phyloP scores from a whole-genome alignment of 148 eudicot species.

The Beta vulgaris region DNA sequence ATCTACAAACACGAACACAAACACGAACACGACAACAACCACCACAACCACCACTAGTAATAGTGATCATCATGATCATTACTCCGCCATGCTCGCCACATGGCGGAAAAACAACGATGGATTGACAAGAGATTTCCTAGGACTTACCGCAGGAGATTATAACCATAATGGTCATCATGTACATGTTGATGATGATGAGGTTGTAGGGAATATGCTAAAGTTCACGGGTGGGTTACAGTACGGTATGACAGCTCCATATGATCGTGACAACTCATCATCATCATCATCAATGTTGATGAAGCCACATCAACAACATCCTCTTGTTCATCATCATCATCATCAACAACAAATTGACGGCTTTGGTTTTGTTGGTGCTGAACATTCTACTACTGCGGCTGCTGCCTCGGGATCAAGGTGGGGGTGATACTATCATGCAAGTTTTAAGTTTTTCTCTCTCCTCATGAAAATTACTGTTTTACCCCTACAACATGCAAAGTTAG shows the following conservation, averaged over 20 bases:
- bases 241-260: constrained; percentile 31
- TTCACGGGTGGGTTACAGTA: constrained; percentile 47
- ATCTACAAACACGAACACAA: not conserved
- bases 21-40: not conserved
- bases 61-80: not conserved
- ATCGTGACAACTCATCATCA: constrained; percentile 39
- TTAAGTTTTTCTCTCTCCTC: not conserved
- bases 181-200: constrained; percentile 28
- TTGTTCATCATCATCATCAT: constrained; percentile 10
- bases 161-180: too few species aligned
- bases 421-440: not conserved
- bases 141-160: constrained; percentile 40
- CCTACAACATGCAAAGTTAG: constrained; percentile 18
- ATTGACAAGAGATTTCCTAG: constrained; percentile 76
- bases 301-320: constrained; percentile 23
- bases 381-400: constrained; percentile 16
- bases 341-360: constrained; percentile 31
- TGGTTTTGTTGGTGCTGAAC: constrained; percentile 23
- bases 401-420: constrained; percentile 30
- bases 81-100: constrained; percentile 27
- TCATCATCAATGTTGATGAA: constrained; percentile 26
- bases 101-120: constrained; percentile 52
- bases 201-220: constrained; percentile 39
- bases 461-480: constrained; percentile 21
- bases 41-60: not conserved